Evolutionary conservation across 306 rosid species (phyloP).

Genomic region (Inga oerstediana): DNA sequence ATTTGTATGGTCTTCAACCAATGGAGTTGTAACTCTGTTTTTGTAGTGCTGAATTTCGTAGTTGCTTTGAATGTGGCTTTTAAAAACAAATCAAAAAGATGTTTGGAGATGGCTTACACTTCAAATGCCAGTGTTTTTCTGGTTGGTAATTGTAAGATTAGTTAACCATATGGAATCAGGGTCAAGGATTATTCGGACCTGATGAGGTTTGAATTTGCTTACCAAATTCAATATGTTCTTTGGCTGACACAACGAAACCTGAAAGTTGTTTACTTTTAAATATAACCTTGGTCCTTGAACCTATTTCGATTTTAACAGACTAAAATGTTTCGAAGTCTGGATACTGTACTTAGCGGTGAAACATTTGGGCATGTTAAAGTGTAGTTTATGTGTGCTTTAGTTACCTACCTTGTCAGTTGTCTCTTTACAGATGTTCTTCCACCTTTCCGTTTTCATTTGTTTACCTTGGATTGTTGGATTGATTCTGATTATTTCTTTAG

Average conservation of each 20-base stretch:
- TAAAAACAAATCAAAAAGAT: not conserved
- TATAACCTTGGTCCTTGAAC: not conserved
- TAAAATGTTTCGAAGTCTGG: not conserved
- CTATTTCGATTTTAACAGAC: constrained; percentile 15
- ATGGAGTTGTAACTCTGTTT: constrained; percentile 7
- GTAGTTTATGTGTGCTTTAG: constrained; percentile 1
- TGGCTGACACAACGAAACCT: constrained; percentile 10
- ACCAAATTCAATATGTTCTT: not conserved
- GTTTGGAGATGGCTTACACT: constrained; percentile 24
- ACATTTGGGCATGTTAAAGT: constrained; percentile 6
- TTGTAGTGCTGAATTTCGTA: constrained; percentile 25
- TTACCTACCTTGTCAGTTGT: constrained; percentile 7
- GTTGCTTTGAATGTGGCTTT: constrained; percentile 25
- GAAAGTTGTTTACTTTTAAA: not conserved
- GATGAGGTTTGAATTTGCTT: not conserved
- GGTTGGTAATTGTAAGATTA: constrained; percentile 6
- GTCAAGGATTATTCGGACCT: not conserved
- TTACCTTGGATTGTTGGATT: constrained; percentile 37
- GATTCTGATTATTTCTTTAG: constrained; percentile 42
- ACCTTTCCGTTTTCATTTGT: constrained; percentile 3
- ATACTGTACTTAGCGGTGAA: not conserved
- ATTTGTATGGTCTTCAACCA: constrained; percentile 7
- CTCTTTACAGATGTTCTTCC: constrained; percentile 9
- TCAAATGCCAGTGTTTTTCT: constrained; percentile 12
- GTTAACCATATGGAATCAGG: constrained; percentile 17